phyloP scores from a whole-genome alignment of 345 rosid genomes.

The Eucalyptus paniculata region DNA sequence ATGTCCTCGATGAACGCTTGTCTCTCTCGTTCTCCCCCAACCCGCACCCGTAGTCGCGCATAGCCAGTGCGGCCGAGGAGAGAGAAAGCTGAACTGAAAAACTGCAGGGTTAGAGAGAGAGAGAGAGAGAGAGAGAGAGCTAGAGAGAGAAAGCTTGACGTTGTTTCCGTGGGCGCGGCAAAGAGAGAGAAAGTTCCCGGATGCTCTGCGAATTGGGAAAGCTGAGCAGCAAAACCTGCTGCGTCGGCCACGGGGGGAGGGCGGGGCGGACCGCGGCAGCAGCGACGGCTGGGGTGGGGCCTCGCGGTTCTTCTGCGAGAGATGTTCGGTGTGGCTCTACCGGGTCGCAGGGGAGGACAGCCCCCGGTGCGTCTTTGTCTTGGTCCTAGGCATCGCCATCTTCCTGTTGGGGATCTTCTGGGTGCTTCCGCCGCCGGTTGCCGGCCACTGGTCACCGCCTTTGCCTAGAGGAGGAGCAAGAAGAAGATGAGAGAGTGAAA shows the following conservation, averaged over 20 bases:
- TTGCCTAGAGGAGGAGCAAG: background rate
- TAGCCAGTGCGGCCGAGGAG: background rate
- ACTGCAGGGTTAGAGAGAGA: too few species aligned
- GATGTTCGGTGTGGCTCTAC: constrained; percentile 12
- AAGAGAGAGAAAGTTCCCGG: background rate
- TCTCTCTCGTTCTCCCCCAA: background rate
- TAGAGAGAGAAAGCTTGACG: background rate
- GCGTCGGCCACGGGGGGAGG: constrained; percentile 2
- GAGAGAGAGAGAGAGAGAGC: background rate
- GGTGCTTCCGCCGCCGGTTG: constrained; percentile 6
- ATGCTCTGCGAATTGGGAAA: constrained; percentile 58
- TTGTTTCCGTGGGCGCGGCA: background rate
- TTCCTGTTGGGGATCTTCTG: constrained; percentile 48
- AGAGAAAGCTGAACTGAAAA: background rate
- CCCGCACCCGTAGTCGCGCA: background rate
- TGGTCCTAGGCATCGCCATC: constrained; percentile 33
- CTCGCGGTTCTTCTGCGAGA: constrained; percentile 16
- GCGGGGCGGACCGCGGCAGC: background rate
- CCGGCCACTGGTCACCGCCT: too few species aligned
- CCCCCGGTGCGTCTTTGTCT: constrained; percentile 39
- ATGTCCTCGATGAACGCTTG: background rate
- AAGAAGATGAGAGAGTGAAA: too few species aligned
- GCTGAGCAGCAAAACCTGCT: constrained; percentile 1
- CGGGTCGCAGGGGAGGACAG: constrained; percentile 3
- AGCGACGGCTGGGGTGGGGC: background rate